Evolutionary conservation across 192 early-diverging fungal genomes (phyloP).

Genomic region (Coemansia aciculifera): DNA sequence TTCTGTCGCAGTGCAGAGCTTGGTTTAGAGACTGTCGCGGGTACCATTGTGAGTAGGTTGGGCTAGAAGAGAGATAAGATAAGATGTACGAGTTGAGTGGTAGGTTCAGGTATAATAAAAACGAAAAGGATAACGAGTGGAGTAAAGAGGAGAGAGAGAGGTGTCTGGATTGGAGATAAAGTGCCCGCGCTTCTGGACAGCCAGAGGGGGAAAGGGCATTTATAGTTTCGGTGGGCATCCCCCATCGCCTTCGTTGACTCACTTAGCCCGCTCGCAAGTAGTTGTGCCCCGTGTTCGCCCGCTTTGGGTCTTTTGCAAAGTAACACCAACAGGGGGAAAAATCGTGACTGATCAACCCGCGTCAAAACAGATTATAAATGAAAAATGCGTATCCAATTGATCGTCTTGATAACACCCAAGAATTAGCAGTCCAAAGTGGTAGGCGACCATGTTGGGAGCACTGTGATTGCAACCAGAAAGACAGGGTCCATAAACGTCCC

Average conservation of each 20-base stretch:
- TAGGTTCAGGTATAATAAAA: not conserved
- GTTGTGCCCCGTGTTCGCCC: not conserved
- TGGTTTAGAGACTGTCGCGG: conserved; percentile 8
- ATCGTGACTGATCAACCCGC: conserved; percentile 7
- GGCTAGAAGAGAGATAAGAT: not conserved
- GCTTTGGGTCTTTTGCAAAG: not conserved
- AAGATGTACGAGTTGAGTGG: not conserved
- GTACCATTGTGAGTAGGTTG: not conserved
- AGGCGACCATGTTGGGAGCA: not conserved
- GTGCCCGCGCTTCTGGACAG: not conserved
- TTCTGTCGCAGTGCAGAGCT: conserved; percentile 13
- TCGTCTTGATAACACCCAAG: not conserved
- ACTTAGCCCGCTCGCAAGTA: not conserved
- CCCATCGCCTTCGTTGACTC: conserved; percentile 1
- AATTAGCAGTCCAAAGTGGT: not conserved
- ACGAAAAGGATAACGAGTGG: not conserved
- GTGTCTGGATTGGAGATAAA: not conserved
- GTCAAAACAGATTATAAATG: not conserved
- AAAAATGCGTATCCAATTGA: not conserved
- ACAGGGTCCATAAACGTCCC: not conserved
- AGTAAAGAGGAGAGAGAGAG: not conserved
- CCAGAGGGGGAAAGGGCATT: not conserved
- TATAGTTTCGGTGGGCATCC: conserved; percentile 4
- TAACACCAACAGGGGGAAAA: not conserved
- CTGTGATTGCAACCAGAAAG: not conserved